phyloP scores from a whole-genome alignment of 805 yeast species.

The Kregervanrija fluxuum region DNA sequence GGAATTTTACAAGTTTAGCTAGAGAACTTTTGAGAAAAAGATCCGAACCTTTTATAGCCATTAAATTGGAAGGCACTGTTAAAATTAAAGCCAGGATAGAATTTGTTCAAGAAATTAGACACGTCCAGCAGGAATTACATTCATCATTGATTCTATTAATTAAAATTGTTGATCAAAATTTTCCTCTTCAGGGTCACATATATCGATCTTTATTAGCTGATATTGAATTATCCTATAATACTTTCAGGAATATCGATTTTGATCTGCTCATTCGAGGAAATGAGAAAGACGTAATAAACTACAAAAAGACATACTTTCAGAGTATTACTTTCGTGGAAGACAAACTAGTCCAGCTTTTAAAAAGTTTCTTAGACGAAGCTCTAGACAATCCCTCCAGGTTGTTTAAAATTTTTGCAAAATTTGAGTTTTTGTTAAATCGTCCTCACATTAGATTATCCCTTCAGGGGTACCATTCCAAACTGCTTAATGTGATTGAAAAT shows the following conservation, averaged over 20 bases:
- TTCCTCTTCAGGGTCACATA: too few relatives aligned
- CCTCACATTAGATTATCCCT: slow-evolving; percentile 52
- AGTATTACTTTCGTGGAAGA: slow-evolving; percentile 40
- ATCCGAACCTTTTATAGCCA: slow-evolving; percentile 60
- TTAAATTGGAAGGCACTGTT: slow-evolving; percentile 45
- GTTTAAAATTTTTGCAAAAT: slow-evolving; percentile 44
- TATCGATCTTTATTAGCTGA: too few relatives aligned
- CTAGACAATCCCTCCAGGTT: slow-evolving; percentile 36
- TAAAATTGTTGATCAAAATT: slow-evolving; percentile 3
- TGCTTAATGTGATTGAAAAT: slow-evolving; percentile 40
- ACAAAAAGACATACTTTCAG: slow-evolving; percentile 30
- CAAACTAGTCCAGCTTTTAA: slow-evolving; percentile 34
- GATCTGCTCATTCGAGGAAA: too few relatives aligned
- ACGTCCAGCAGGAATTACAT: slow-evolving; percentile 43
- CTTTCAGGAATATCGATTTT: too few relatives aligned
- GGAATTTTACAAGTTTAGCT: slow-evolving; percentile 57
- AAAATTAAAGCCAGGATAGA: slow-evolving; percentile 36
- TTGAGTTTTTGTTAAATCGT: slow-evolving; percentile 40
- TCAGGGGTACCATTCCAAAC: slow-evolving; percentile 48
- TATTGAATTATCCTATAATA: too few relatives aligned
- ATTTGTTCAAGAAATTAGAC: slow-evolving; percentile 39
- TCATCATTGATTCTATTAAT: slow-evolving; percentile 11
- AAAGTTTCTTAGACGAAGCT: slow-evolving; percentile 32
- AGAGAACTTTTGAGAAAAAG: slow-evolving; percentile 73
- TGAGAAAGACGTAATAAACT: too few relatives aligned